phyloP scores from a whole-genome alignment of 2,329 filamentous ascomycete genomes.

The Fusarium sp. region DNA sequence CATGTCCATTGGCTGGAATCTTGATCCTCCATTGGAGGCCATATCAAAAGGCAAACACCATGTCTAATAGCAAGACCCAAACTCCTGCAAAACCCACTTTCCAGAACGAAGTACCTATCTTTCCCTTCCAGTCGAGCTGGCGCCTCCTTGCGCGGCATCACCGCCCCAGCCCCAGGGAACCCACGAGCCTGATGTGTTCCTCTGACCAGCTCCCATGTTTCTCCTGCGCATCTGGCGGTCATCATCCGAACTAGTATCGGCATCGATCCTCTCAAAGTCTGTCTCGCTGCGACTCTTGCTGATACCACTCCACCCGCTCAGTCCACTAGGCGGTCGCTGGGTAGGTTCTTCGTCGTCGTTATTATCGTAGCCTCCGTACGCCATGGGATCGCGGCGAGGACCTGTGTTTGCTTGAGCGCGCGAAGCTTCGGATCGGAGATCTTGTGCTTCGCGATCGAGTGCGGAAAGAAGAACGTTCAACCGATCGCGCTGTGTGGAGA shows the following conservation, averaged over 20 bases:
- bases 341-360: slow-evolving; percentile 50
- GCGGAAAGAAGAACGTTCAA: slow-evolving; percentile 79
- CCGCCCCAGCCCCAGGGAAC: slow-evolving; percentile 61
- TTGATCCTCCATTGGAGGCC: slow-evolving; percentile 5
- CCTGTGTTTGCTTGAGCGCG: slow-evolving; percentile 37
- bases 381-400: slow-evolving; percentile 40
- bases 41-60: slow-evolving; percentile 22
- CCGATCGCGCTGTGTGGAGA: slow-evolving; percentile 81
- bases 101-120: slow-evolving; percentile 45
- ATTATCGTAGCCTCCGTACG: slow-evolving; percentile 44
- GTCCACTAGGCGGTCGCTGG: slow-evolving; percentile 60
- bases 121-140: slow-evolving; percentile 54
- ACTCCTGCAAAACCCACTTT: slow-evolving; percentile 45
- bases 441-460: slow-evolving; percentile 80
- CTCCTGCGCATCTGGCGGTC: slow-evolving; percentile 53
- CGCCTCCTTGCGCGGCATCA: slow-evolving; percentile 25
- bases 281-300: slow-evolving; percentile 86
- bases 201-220: slow-evolving; percentile 39
- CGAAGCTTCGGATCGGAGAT: slow-evolving; percentile 57
- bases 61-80: slow-evolving; percentile 41
- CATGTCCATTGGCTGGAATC: slow-evolving; percentile 14
- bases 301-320: slow-evolving; percentile 65
- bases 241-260: slow-evolving; percentile 73
- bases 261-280: slow-evolving; percentile 90
- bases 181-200: slow-evolving; percentile 55